Percentiles rank a stretch among this genome's conserved stretches.
phyloP scores from a whole-genome alignment of 805 yeast genomes.

The Wickerhamiella sorbophila region DNA sequence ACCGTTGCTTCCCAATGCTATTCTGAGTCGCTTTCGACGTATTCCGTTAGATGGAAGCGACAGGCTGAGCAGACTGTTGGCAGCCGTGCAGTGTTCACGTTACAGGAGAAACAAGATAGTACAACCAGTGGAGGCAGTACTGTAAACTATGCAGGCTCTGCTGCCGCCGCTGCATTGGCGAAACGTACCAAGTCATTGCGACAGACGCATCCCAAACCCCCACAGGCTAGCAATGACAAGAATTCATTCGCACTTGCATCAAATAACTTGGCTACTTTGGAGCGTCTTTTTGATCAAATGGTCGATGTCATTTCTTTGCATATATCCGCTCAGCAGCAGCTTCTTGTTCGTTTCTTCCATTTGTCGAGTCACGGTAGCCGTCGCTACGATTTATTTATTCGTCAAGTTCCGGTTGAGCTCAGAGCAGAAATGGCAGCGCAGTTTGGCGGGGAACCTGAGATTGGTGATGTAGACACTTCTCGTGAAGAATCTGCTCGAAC shows the following conservation, averaged over 20 bases:
- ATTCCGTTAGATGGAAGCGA: constrained; percentile 22
- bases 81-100: not conserved
- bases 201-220: not conserved
- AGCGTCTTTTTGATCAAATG: constrained; percentile 5
- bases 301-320: constrained; percentile 6
- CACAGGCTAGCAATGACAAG: not conserved
- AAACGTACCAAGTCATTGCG: not conserved
- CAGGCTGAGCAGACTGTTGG: constrained; percentile 8
- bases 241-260: not conserved
- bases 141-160: not conserved
- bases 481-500: constrained; percentile 36
- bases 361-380: constrained; percentile 27
- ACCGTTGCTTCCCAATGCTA: constrained; percentile 25
- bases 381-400: constrained; percentile 29
- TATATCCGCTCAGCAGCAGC: constrained; percentile 34
- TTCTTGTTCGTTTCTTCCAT: constrained; percentile 33
- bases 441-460: constrained; percentile 17
- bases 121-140: not conserved
- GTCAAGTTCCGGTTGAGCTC: not conserved
- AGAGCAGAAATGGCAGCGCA: not conserved
- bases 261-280: not conserved
- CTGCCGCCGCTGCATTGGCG: constrained; percentile 1
- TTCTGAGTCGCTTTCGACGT: constrained; percentile 22
- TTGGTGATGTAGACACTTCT: constrained; percentile 32
- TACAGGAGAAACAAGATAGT: not conserved